Base-by-base conservation (phyloP, 2,329 filamentous ascomycete genomes). In the Penicillium sp. region DNA sequence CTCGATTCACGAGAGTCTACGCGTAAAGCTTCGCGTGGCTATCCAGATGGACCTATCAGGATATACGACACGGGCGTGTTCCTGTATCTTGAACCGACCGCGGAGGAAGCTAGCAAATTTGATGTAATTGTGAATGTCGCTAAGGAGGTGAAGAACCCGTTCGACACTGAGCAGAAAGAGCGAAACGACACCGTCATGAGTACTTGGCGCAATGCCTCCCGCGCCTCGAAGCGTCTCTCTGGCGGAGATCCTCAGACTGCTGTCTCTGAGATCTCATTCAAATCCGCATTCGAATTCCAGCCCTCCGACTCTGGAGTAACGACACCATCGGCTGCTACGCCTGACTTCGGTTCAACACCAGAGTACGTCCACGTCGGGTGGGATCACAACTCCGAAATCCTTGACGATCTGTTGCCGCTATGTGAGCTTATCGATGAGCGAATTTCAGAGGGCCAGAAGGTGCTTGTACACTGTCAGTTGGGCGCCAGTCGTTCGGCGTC, bases 331-430 rank as follows among this genome's bases (percentile, higher is more conserved):
- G 66, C 68, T 23, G 72, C 69, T 49, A 63, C 63, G 1, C 63
- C 53, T 18, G 50, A 51, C 29, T 48, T 62, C 8, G 50, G 70
- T 42, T 65, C 69, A 23, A 67, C 72, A n/a, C 84, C 84, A 2
- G 84, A 86, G 63, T 86, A 86, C 62, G 80, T 86, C 24, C 84
- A 86, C 64, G 81, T 86, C 47, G 78, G 77, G 8, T 86, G 84
- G 84, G 84, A 86, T 60, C 84, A 86, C 67, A 86, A 86, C 64
- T 85, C 84, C 12, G 84, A 86, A 59, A 85, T 86, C 47, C 76
- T 86, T 8, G 81, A 85, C 28, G 84, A 86, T 63, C 70, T 86
- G 10, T 74, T 80, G 51, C 78, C 76, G 12, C 69, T 86, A 8
- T 85, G 84, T 61, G 80, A 83, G 59, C 68, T 85, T 15, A 85